Evolutionary conservation across 441 rosid genomes (phyloP).

Genomic region (Breynia disticha): DNA sequence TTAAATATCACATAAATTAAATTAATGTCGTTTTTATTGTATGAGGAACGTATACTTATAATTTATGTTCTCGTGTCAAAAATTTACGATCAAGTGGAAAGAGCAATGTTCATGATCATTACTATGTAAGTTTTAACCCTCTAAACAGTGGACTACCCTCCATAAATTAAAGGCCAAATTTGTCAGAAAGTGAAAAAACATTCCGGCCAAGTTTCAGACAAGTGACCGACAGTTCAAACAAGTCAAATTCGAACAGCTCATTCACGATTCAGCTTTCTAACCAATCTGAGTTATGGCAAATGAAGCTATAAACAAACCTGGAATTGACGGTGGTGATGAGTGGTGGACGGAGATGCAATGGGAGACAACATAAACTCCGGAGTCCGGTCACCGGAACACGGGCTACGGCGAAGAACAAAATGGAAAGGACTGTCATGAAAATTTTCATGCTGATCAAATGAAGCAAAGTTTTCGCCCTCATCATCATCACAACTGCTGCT

Average conservation of each 20-base stretch:
- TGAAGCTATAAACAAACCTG: slow-evolving; percentile 36
- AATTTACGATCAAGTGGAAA: no score
- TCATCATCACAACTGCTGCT: slow-evolving; percentile 37
- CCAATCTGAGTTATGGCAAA: no score
- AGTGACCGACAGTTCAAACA: slow-evolving; percentile 30
- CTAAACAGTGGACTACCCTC: neutral
- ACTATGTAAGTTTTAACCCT: neutral
- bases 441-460: slow-evolving; percentile 9
- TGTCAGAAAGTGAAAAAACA: neutral
- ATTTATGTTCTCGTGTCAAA: no score
- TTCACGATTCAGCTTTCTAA: slow-evolving; percentile 22
- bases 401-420: slow-evolving; percentile 44
- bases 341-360: slow-evolving; percentile 35
- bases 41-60: no score
- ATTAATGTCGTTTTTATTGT: no score
- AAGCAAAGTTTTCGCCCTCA: slow-evolving; percentile 21
- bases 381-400: slow-evolving; percentile 42
- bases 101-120: neutral
- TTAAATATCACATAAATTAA: no score
- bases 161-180: neutral
- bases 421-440: slow-evolving; percentile 68
- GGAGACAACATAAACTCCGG: slow-evolving; percentile 54
- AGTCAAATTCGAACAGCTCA: slow-evolving; percentile 23
- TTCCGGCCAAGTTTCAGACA: slow-evolving; percentile 1
- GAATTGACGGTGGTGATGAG: slow-evolving; percentile 20